A percentile compares a stretch with the other conserved stretches of the same genome.
These are phyloP conservation scores for Talaromyces funiculosus DNA, from an alignment of 2,329 filamentous ascomycete genomes.

Conservation along the genomic window DNA sequence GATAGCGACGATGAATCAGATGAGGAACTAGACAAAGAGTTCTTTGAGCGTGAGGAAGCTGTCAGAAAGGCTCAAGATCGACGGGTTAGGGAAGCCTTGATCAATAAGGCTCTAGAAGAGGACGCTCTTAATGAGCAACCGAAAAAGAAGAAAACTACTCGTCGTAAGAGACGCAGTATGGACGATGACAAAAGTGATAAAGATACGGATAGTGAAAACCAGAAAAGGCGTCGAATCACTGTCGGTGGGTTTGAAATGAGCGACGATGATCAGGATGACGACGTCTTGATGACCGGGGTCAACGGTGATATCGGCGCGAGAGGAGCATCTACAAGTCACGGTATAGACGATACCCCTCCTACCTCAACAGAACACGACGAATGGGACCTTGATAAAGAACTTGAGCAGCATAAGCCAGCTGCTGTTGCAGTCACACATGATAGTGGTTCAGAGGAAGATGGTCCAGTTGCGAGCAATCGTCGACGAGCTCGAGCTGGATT, in stretches of 20 bases:
- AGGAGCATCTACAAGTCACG: constrained; percentile 18
- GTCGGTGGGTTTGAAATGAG: constrained; percentile 15
- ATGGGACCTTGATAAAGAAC: constrained; percentile 13
- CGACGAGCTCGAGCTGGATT: constrained; percentile 36
- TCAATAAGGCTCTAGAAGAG: constrained; percentile 27
- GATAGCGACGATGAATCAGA: constrained; percentile 88
- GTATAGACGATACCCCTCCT: constrained; percentile 19
- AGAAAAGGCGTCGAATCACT: constrained; percentile 26
- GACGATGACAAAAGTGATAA: constrained; percentile 17
- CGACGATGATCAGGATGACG: constrained; percentile 23
- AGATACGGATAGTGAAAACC: constrained; percentile 15
- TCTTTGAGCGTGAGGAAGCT: constrained; percentile 71
- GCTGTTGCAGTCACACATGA: constrained; percentile 12
- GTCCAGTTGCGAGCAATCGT: constrained; percentile 23
- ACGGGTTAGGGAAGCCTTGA: constrained; percentile 46
- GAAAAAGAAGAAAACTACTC: constrained; percentile 9
- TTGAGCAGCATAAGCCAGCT: not conserved
- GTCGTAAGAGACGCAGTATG: constrained; percentile 25
- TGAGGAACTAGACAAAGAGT: constrained; percentile 63
- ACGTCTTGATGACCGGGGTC: constrained; percentile 25
- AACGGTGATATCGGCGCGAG: constrained; percentile 15
- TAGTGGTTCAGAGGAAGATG: constrained; percentile 30
- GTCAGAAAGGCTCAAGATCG: constrained; percentile 54
- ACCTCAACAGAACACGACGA: constrained; percentile 27
- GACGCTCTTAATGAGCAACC: constrained; percentile 20